These are phyloP conservation scores for Simplicillium aogashimaense DNA, from an alignment of 2,329 filamentous ascomycete species.

Conservation along the genomic window DNA sequence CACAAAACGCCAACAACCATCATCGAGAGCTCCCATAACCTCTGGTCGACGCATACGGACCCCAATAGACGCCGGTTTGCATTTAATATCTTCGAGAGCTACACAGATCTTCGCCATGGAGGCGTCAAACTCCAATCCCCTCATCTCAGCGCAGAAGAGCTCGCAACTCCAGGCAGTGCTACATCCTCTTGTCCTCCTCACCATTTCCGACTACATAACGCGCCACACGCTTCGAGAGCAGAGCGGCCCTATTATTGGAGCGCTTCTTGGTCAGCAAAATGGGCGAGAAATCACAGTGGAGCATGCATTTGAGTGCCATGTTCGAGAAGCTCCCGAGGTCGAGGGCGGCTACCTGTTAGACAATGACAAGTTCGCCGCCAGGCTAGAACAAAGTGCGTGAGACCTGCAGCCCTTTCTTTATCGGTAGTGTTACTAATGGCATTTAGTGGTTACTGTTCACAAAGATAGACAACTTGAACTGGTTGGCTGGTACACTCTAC, in stretches of 20 bases:
- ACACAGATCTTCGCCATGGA: constrained; percentile 29
- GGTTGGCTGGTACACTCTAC: constrained; percentile 85
- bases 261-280: constrained; percentile 83
- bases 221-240: constrained; percentile 74
- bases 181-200: constrained; percentile 90
- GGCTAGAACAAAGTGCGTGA: constrained; percentile 72
- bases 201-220: constrained; percentile 93
- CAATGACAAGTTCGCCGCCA: constrained; percentile 60
- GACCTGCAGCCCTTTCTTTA: no score
- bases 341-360: constrained; percentile 55
- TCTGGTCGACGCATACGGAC: no score
- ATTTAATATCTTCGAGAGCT: no score
- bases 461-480: constrained; percentile 74
- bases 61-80: no score
- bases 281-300: constrained; percentile 86
- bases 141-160: constrained; percentile 57
- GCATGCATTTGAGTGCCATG: constrained; percentile 79
- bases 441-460: constrained; percentile 75
- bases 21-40: no score
- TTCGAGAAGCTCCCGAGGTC: constrained; percentile 28
- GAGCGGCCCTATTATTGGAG: constrained; percentile 69
- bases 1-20: constrained; percentile 7
- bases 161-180: constrained; percentile 73
- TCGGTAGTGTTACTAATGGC: constrained; percentile 6
- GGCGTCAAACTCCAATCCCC: constrained; percentile 36